These are phyloP conservation scores for Ceratorhiza oryzae-sativae DNA, from an alignment of 1,284 basidiomycete genomes.

Conservation along the genomic window DNA sequence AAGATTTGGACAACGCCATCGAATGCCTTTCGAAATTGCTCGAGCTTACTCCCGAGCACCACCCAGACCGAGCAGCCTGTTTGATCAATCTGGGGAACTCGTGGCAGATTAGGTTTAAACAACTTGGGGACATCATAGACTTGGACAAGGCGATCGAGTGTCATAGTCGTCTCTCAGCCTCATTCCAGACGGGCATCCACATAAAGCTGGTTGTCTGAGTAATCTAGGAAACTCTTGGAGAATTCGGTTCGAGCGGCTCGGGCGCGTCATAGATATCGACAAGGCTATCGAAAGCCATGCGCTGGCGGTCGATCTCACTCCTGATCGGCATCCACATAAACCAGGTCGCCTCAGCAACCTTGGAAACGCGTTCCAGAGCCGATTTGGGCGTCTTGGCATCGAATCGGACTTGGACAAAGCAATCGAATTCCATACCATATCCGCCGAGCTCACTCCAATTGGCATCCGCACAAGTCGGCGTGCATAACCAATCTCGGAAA, in stretches of 20 bases:
- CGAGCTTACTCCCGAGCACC: too few relatives aligned
- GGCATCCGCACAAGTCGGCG: too few relatives aligned
- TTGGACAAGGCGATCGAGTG: background rate
- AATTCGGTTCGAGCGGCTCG: constrained; percentile 19
- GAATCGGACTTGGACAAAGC: background rate
- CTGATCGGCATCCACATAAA: background rate
- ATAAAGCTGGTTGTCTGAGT: background rate
- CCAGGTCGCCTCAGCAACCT: background rate
- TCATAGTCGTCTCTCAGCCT: background rate
- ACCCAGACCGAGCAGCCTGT: too few relatives aligned
- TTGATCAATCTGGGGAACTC: too few relatives aligned
- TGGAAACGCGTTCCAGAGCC: background rate
- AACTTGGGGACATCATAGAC: too few relatives aligned
- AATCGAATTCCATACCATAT: background rate
- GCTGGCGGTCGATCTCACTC: too few relatives aligned
- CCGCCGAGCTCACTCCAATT: constrained; percentile 8
- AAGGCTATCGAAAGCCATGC: too few relatives aligned
- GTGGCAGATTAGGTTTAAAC: too few relatives aligned
- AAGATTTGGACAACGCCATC: constrained; percentile 7
- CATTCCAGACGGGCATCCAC: constrained; percentile 9
- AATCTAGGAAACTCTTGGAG: constrained; percentile 1
- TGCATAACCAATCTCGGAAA: too few relatives aligned
- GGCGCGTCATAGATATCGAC: too few relatives aligned
- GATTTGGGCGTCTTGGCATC: constrained; percentile 6
- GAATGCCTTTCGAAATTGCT: too few relatives aligned